Base-by-base conservation (phyloP, 306 rosid species). In the Quercus gilva region DNA sequence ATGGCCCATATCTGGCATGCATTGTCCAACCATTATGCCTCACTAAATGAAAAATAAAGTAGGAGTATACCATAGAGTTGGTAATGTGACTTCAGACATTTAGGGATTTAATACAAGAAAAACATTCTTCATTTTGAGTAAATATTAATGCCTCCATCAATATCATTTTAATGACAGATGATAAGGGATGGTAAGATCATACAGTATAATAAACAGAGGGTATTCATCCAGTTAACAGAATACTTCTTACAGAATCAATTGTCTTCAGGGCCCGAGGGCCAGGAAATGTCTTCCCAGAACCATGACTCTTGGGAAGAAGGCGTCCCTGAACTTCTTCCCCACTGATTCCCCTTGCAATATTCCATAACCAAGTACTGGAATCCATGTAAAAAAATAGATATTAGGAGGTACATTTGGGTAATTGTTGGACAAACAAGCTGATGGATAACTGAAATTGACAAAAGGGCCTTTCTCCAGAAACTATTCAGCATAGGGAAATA, bases 271-370 rank as follows among this genome's bases (percentile, higher is more conserved):
- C 95, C 85, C 82, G 92, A 79, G 94, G 97, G 75, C 99, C 99
- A 63, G 95, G 91, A 89, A 92, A 94, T 75, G 95, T 90, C 87
- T 94, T 94, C 87, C 99, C 97, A 79, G 99, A 92, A 75, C 99
- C 99, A 86, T 92, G 99, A 83, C 99, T 94, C 83, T 94, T 94
- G 71, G 99, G 90, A 82, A 94, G 97, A 81, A 92, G 92, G 80
- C 97, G 88, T 65, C 87, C 92, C 84, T 94, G 88, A 83, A 94
- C 99, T 90, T 91, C 97, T 79, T 94, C 99, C 73, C 97, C 97
- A 19, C 78, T 88, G 74, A 89, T 83, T 82, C 99, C 99, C 85
- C 99, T 86, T 12, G 99, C 92, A 88, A 90, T 90, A 84, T 92
- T 92, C 97, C 99, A 94, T 88, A 94, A 86, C 99, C 99, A 94